These are phyloP conservation scores for Rhizopogon vulgaris DNA, from an alignment of 768 basidiomycete species.

Conservation along the genomic window DNA sequence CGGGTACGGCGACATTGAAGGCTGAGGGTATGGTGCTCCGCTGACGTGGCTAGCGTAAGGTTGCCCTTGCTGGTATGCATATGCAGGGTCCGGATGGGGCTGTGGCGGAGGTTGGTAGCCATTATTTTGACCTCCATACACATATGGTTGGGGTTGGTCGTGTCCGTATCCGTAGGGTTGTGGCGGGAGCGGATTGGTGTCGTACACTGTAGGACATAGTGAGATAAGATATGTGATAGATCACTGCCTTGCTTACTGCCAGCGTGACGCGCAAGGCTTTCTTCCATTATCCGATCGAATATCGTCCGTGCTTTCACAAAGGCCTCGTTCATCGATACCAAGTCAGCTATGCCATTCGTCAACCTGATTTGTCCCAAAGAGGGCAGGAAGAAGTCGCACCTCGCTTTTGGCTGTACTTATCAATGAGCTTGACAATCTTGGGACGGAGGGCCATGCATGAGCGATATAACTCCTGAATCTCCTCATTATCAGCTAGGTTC, in stretches of 20 bases:
- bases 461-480: conserved; percentile 87
- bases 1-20: conserved; percentile 14
- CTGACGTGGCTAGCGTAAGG: conserved; percentile 11
- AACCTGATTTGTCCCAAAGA: not conserved
- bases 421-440: conserved; percentile 93
- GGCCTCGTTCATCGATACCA: conserved; percentile 91
- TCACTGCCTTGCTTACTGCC: conserved; percentile 37
- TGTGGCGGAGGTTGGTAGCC: conserved; percentile 37
- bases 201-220: conserved; percentile 41
- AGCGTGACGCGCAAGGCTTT: conserved; percentile 70
- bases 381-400: conserved; percentile 26
- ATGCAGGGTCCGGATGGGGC: conserved; percentile 18
- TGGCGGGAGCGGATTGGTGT: conserved; percentile 27
- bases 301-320: conserved; percentile 85
- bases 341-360: conserved; percentile 55
- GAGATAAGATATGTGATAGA: conserved; percentile 2
- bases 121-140: conserved; percentile 32
- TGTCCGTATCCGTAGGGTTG: conserved; percentile 24
- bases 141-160: conserved; percentile 37
- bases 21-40: not conserved
- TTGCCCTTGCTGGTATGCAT: conserved; percentile 21
- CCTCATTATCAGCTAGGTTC: conserved; percentile 86
- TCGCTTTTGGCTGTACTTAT: conserved; percentile 95
- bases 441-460: conserved; percentile 85
- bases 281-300: conserved; percentile 93